A percentile compares a stretch with the other conserved stretches of the same genome.
phyloP scores from a whole-genome alignment of 2,329 filamentous ascomycete genomes.

The Ophiostoma populinum region DNA sequence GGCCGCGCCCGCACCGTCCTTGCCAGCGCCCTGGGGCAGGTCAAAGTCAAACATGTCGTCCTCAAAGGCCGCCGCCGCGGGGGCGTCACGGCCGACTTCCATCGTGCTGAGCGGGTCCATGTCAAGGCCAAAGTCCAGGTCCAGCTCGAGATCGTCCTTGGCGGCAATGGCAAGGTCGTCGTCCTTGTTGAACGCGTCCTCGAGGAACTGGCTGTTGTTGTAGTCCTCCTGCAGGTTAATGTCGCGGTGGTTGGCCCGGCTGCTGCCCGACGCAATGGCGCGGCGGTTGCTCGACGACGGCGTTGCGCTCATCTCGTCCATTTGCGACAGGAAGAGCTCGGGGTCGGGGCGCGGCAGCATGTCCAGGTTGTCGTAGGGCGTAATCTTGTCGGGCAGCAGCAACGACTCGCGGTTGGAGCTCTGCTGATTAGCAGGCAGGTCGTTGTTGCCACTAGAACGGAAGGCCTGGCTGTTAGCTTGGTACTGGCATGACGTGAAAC shows the following conservation, averaged over 20 bases:
- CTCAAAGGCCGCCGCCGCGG: conserved; percentile 46
- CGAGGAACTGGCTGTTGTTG: conserved; percentile 65
- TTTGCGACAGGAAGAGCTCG: conserved; percentile 63
- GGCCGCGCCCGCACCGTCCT: conserved; percentile 30
- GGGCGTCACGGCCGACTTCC: conserved; percentile 80
- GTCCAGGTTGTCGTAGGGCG: conserved; percentile 68
- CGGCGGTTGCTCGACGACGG: conserved; percentile 30
- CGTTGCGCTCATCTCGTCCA: conserved; percentile 41
- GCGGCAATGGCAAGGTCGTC: conserved; percentile 37
- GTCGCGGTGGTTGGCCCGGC: conserved; percentile 40
- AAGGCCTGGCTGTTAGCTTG: conserved; percentile 48
- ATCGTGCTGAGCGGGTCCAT: conserved; percentile 43
- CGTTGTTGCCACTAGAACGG: conserved; percentile 83
- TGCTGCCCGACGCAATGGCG: conserved; percentile 37
- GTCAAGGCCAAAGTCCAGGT: conserved; percentile 56
- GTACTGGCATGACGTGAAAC: conserved; percentile 19
- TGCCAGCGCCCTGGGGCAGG: conserved; percentile 30
- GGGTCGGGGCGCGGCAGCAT: conserved; percentile 75
- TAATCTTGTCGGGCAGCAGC: conserved; percentile 80
- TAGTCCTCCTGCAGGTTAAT: conserved; percentile 55
- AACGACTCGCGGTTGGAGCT: conserved; percentile 71
- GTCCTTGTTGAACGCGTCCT: conserved; percentile 42
- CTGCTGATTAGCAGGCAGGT: conserved; percentile 70
- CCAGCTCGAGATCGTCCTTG: conserved; percentile 51
- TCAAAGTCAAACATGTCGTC: conserved; percentile 52